Base-by-base conservation (phyloP, 2,329 filamentous ascomycete species). In the Trichoderma simmonsii region DNA sequence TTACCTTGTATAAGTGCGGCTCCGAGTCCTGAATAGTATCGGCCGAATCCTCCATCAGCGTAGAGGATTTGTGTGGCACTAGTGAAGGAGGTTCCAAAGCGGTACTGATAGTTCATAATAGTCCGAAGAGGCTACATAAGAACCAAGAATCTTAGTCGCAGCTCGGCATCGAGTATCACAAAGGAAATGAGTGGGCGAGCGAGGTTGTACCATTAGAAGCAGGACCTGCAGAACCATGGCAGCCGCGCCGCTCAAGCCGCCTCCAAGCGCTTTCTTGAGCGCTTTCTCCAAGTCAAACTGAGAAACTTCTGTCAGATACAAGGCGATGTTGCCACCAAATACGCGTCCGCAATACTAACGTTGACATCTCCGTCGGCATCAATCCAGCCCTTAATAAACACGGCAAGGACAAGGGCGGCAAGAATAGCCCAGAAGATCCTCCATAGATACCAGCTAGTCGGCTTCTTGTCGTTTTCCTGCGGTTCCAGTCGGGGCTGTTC, bases 81-180 rank as follows among this genome's bases (percentile, higher is more conserved):
- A 3, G 79, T 80, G 70, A 86, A 85, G 0, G 81, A 79, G 0
- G 80, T 81, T 1, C 84, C 84, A 51, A 82, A 84, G 2, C 84
- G 84, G 68, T 86, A 86, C 72, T 86, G 84, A 59, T 86, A 86
- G 76, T 86, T 86, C 84, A 86, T 86, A 14, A 86, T 84, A 0
- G 84, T 86, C 6, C 84, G 81, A 4, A 86, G 77, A 4, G 84
- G 85, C 84, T 86, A 61, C 18, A 4, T 18, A 21, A 18, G 9
- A 39, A 34, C 7, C n/a, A 62, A 62, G 15, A 7, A 26, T 1
- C 0, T 60, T 59, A 30, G 14, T 24, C 21, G 9, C 21, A 12
- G 48, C 48, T 24, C n/a, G 48, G 48, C 21, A 3, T 21, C 18
- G 11, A 26, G 51, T 11, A 39, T 57, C 6, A 15, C 18, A 12